Percentiles rank a stretch among this genome's conserved stretches.
Evolutionary conservation across 2,329 filamentous ascomycete genomes (phyloP).

Genomic region (Aureobasidium pullulans): DNA sequence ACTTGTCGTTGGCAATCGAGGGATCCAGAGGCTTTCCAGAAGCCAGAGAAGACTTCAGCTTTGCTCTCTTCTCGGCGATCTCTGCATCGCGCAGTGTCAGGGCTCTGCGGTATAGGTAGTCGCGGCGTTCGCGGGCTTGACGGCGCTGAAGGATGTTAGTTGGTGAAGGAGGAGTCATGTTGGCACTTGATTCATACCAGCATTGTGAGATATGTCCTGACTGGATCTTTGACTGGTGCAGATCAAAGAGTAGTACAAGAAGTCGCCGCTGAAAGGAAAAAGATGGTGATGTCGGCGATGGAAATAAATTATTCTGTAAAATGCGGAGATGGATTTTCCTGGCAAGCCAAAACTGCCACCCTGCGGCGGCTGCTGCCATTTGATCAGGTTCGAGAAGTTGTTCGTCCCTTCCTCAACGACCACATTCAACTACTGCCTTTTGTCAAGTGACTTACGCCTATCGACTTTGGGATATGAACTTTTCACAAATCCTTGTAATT

Average conservation of each 20-base stretch:
- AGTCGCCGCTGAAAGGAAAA: background rate
- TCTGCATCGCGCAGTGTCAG: slow-evolving; percentile 84
- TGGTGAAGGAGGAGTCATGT: background rate
- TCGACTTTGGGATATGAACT: too few relatives aligned
- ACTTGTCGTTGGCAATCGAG: slow-evolving; percentile 76
- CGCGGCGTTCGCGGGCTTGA: slow-evolving; percentile 70
- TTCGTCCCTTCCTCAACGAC: background rate
- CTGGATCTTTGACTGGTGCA: background rate
- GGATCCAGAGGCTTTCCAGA: slow-evolving; percentile 80
- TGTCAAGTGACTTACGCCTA: too few relatives aligned
- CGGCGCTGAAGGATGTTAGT: slow-evolving; percentile 38
- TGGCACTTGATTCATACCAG: background rate
- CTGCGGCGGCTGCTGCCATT: background rate
- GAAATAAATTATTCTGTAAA: slow-evolving; percentile 7
- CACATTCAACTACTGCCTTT: background rate
- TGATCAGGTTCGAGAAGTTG: background rate
- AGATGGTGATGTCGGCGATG: slow-evolving; percentile 1
- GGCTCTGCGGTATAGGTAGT: slow-evolving; percentile 87
- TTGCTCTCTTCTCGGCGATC: slow-evolving; percentile 82
- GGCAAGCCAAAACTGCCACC: background rate
- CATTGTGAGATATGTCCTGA: background rate
- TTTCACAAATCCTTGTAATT: background rate
- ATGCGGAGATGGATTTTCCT: slow-evolving; percentile 10
- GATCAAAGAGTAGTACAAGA: background rate
- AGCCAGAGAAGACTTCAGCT: slow-evolving; percentile 77